Base-by-base conservation (phyloP, 768 basidiomycete species). In the Kwoniella bestiolae region DNA sequence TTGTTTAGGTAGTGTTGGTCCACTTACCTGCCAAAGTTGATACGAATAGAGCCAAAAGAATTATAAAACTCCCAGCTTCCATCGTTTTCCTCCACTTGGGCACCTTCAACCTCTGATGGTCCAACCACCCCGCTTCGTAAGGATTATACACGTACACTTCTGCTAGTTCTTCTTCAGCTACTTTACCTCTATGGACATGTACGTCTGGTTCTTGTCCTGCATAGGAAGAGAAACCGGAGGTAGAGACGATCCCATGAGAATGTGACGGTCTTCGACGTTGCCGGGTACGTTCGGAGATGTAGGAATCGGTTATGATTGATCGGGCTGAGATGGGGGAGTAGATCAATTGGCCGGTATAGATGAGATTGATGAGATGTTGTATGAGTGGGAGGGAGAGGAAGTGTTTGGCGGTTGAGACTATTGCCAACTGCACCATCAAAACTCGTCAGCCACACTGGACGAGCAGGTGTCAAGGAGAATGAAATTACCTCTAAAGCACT, bases 241-340 rank as follows among this genome's bases (percentile, higher is more conserved):
- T 31, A 23, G 47, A 32, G n/a, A 47, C 35, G 16, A 41, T 55
- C 12, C 28, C 53, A 51, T 63, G 58, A 29, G 71, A 73, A 51
- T 63, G 31, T 74, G 91, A 32, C 89, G 83, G 71, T 89, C 87
- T 68, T 90, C 91, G 18, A 60, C 78, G 32, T 86, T 86, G 45
- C 86, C 85, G 32, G 86, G 86, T 81, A 91, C 74, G 50, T 52
- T 77, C 76, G 3, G 78, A 80, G 26, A 76, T 92, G 83, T 97
- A 97, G 74, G 91, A 91, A 80, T 97, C 95, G 18, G 90, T 88
- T 7, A 98, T 84, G 56, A 98, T 86, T 1, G 92, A 90, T 26
- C 89, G 87, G 52, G 82, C 85, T 0, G 83, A 80, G 6, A 86
- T 84, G 35, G 79, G 73, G 5, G 71, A 68, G 67, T 83, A 84